Evolutionary conservation across 768 basidiomycete species (phyloP).

Genomic region (Pisolithus tinctorius): DNA sequence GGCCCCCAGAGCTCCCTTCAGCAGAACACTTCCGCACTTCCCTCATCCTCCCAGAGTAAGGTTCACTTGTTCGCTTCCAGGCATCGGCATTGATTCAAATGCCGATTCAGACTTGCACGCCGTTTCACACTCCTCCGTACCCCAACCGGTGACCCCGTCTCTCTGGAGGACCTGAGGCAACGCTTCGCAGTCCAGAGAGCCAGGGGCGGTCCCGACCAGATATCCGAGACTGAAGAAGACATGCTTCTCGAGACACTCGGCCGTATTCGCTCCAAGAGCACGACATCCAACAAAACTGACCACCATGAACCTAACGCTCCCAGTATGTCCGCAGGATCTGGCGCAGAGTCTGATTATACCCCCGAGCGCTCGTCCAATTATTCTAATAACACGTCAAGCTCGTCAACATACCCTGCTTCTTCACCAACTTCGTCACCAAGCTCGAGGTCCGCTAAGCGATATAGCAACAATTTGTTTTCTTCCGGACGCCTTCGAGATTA

Average conservation of each 20-base stretch:
- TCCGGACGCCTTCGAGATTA: constrained; percentile 77
- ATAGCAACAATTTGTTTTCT: constrained; percentile 83
- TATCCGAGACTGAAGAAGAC: constrained; percentile 79
- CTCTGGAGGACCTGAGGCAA: constrained; percentile 55
- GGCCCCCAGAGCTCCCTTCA: constrained; percentile 55
- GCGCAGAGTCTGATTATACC: constrained; percentile 24
- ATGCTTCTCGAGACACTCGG: constrained; percentile 76
- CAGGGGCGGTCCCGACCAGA: constrained; percentile 56
- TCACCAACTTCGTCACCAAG: constrained; percentile 32
- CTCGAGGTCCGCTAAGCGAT: constrained; percentile 55
- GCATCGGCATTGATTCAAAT: constrained; percentile 7
- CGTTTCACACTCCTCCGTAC: constrained; percentile 77
- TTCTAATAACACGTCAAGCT: constrained; percentile 31
- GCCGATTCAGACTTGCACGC: constrained; percentile 57
- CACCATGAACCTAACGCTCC: constrained; percentile 13
- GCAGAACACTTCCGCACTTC: constrained; percentile 80
- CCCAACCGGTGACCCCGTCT: constrained; percentile 57
- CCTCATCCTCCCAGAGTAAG: constrained; percentile 80
- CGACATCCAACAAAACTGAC: constrained; percentile 10
- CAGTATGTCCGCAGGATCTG: constrained; percentile 10
- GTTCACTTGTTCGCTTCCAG: constrained; percentile 13
- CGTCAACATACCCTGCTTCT: constrained; percentile 31
- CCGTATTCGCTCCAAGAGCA: constrained; percentile 36
- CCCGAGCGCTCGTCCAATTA: constrained; percentile 29
- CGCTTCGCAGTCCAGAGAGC: constrained; percentile 74